A percentile compares a stretch with the other conserved stretches of the same genome.
phyloP scores from a whole-genome alignment of 2,329 filamentous ascomycete species.

The Epichloe gansuensis region DNA sequence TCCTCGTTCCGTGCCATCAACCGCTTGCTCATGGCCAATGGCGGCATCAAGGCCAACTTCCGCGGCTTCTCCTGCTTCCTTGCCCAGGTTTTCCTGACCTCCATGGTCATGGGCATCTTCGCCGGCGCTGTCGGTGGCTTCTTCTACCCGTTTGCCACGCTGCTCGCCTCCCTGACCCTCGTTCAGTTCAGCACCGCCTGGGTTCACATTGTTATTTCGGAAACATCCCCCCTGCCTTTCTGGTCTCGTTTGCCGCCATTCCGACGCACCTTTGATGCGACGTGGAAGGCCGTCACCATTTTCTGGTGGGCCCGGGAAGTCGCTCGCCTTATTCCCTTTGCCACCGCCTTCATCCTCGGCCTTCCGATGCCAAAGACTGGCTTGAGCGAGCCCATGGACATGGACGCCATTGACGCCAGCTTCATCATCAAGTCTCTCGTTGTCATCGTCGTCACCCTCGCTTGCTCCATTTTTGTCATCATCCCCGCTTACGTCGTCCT shows the following conservation, averaged over 20 bases:
- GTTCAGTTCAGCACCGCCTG: conserved; percentile 62
- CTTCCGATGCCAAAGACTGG: conserved; percentile 27
- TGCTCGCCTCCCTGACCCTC: conserved; percentile 46
- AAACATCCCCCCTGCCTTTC: conserved; percentile 49
- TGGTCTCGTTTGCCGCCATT: conserved; percentile 57
- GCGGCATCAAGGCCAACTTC: conserved; percentile 53
- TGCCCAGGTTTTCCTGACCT: conserved; percentile 22
- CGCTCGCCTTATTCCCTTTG: conserved; percentile 32
- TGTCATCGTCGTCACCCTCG: conserved; percentile 32
- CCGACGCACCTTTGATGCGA: conserved; percentile 50
- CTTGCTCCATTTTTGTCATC: conserved; percentile 48
- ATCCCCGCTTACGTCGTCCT: conserved; percentile 68
- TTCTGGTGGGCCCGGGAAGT: conserved; percentile 46
- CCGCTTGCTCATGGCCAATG: conserved; percentile 45
- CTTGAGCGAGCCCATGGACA: conserved; percentile 20
- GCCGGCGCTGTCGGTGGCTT: conserved; percentile 28
- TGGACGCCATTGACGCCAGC: conserved; percentile 16
- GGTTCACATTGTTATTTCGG: conserved; percentile 76
- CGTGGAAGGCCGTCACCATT: conserved; percentile 53
- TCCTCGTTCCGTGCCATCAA: conserved; percentile 37
- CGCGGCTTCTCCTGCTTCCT: conserved; percentile 49
- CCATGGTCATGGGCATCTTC: conserved; percentile 32
- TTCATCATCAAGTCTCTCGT: conserved; percentile 29
- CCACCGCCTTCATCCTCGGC: conserved; percentile 29
- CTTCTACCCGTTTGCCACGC: conserved; percentile 29